A percentile compares a stretch with the other conserved stretches of the same genome.
phyloP scores from a whole-genome alignment of 495 filamentous ascomycete species.

The Penicilliopsis zonata region DNA sequence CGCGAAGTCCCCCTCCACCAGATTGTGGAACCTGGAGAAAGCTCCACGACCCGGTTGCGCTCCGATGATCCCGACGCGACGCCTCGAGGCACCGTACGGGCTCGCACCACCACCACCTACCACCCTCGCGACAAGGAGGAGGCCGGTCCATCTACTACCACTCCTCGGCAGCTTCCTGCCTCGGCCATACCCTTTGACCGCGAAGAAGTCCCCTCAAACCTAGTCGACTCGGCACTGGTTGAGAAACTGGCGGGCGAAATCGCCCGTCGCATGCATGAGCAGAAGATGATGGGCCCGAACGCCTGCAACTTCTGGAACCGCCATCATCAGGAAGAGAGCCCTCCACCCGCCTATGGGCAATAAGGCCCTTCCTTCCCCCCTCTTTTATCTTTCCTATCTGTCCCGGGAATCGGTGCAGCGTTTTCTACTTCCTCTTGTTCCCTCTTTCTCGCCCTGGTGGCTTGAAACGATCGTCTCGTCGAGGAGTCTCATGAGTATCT shows the following conservation, averaged over 20 bases:
- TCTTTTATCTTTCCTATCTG: slow-evolving; percentile 4
- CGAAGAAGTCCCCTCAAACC: slow-evolving; percentile 30
- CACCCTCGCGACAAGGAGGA: slow-evolving; percentile 20
- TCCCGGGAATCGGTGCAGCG: background rate
- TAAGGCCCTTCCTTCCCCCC: slow-evolving; percentile 9
- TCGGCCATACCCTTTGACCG: slow-evolving; percentile 23
- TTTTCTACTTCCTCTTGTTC: slow-evolving; percentile 1
- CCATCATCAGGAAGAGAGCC: slow-evolving; percentile 23
- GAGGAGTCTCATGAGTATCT: slow-evolving; percentile 2
- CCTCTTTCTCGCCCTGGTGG: slow-evolving; percentile 2
- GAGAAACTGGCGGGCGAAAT: slow-evolving; percentile 88
- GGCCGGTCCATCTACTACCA: slow-evolving; percentile 15
- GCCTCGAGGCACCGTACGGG: slow-evolving; percentile 19
- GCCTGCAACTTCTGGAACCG: slow-evolving; percentile 29
- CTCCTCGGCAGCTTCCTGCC: slow-evolving; percentile 19
- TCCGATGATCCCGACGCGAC: slow-evolving; percentile 24
- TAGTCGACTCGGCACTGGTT: slow-evolving; percentile 78
- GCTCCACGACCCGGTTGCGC: slow-evolving; percentile 18
- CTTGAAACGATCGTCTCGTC: slow-evolving; percentile 2
- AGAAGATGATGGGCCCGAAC: slow-evolving; percentile 34
- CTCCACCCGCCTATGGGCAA: slow-evolving; percentile 35
- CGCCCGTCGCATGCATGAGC: slow-evolving; percentile 69
- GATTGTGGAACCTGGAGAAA: slow-evolving; percentile 10
- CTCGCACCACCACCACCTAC: slow-evolving; percentile 3
- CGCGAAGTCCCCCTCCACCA: slow-evolving; percentile 9